phyloP scores from a whole-genome alignment of 2,329 filamentous ascomycete genomes.

The Monosporascus sp. region DNA sequence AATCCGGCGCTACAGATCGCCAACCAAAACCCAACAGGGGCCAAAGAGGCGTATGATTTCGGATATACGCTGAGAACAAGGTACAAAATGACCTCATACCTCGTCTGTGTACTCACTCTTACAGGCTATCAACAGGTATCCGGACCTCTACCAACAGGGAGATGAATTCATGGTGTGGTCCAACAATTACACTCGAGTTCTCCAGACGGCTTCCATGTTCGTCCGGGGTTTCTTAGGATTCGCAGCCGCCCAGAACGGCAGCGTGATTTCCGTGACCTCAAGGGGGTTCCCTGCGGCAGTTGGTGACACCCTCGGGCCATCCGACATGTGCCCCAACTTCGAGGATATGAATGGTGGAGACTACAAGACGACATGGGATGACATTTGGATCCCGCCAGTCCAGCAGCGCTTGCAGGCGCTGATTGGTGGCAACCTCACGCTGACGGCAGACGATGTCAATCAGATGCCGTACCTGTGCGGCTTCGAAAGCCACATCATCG shows the following conservation, averaged over 20 bases:
- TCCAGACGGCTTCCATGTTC: slow-evolving; percentile 59
- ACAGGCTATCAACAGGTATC: slow-evolving; percentile 29
- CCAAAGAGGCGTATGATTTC: slow-evolving; percentile 55
- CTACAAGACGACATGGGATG: slow-evolving; percentile 41
- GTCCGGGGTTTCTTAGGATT: slow-evolving; percentile 56
- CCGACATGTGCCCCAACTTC: slow-evolving; percentile 58
- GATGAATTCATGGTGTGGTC: slow-evolving; percentile 56
- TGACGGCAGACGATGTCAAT: slow-evolving; percentile 47
- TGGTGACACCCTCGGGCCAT: slow-evolving; percentile 59
- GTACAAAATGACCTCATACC: background rate
- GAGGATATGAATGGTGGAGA: slow-evolving; percentile 46
- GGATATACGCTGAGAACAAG: slow-evolving; percentile 46
- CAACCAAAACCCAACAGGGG: slow-evolving; percentile 56
- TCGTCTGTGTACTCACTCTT: background rate
- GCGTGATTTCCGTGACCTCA: slow-evolving; percentile 53
- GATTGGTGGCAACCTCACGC: slow-evolving; percentile 48
- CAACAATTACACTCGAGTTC: slow-evolving; percentile 59
- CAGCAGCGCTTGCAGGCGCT: slow-evolving; percentile 48
- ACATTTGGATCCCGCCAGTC: slow-evolving; percentile 48
- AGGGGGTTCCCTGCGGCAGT: slow-evolving; percentile 45
- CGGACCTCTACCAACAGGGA: slow-evolving; percentile 44
- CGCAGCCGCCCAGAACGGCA: slow-evolving; percentile 46
- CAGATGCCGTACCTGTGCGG: slow-evolving; percentile 66
- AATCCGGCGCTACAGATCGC: slow-evolving; percentile 51
- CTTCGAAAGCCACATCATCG: slow-evolving; percentile 64